These are phyloP conservation scores for Phytopythium ostracodes DNA, from an alignment of 352 stramenopile genomes.

Conservation along the genomic window DNA sequence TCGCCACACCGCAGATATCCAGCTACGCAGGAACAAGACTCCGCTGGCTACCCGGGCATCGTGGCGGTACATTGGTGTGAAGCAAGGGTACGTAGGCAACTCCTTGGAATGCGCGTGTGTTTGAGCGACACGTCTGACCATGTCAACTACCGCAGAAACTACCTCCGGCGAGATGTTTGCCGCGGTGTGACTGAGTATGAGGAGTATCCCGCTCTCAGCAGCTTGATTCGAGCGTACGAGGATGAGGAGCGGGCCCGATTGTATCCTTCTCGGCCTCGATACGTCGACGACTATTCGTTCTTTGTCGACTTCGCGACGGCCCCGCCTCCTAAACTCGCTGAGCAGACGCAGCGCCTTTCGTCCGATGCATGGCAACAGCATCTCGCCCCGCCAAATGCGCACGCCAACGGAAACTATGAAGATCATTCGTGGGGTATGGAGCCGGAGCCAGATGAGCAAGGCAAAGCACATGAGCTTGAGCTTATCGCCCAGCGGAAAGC, in stretches of 20 bases:
- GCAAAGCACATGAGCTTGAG: conserved; percentile 34
- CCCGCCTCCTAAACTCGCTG: not conserved
- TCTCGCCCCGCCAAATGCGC: not conserved
- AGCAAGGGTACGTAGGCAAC: conserved; percentile 59
- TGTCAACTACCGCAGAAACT: conserved; percentile 32
- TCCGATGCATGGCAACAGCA: not conserved
- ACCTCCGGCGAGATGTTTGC: conserved; percentile 63
- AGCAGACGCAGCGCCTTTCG: not conserved
- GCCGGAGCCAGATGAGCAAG: conserved; percentile 18
- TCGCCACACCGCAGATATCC: conserved; percentile 31
- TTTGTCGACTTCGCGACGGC: conserved; percentile 45
- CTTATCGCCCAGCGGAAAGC: conserved; percentile 51
- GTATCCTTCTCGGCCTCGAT: conserved; percentile 52
- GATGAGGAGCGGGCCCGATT: conserved; percentile 43
- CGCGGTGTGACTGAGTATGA: conserved; percentile 83
- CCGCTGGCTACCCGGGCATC: conserved; percentile 52
- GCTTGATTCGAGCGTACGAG: conserved; percentile 66
- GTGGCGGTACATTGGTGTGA: conserved; percentile 69
- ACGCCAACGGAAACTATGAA: not conserved
- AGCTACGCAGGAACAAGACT: conserved; percentile 66
- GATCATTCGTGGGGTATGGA: conserved; percentile 1
- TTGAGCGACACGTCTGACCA: not conserved
- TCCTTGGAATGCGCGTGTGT: not conserved
- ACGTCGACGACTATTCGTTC: conserved; percentile 68
- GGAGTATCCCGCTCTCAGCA: conserved; percentile 71